Evolutionary conservation across 257 asterid species (phyloP).

Genomic region (Solanum appendiculatum): DNA sequence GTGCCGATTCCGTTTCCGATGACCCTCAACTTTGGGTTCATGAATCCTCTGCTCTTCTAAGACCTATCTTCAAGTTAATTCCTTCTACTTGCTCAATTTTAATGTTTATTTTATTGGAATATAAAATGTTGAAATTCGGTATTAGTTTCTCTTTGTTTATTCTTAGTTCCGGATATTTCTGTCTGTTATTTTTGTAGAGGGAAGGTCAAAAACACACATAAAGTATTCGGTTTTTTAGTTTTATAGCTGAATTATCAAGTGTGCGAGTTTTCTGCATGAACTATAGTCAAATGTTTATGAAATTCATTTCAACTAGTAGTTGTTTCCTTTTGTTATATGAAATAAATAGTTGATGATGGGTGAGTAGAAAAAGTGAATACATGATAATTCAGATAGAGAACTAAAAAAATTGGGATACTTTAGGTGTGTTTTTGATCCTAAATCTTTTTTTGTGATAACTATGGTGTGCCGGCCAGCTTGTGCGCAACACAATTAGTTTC

Average conservation of each 20-base stretch:
- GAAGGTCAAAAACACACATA: background rate
- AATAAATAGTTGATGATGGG: background rate
- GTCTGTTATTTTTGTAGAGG: background rate
- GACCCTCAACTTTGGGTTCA: slow-evolving; percentile 71
- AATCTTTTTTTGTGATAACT: background rate
- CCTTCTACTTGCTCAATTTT: background rate
- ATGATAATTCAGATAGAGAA: background rate
- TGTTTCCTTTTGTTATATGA: background rate
- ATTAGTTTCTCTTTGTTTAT: background rate
- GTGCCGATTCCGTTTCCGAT: slow-evolving; percentile 56
- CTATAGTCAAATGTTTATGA: background rate
- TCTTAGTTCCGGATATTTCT: background rate
- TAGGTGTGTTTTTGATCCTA: background rate
- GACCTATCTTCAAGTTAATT: slow-evolving; percentile 59
- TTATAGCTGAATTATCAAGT: background rate
- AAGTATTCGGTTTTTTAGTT: background rate
- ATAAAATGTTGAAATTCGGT: background rate
- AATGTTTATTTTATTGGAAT: background rate
- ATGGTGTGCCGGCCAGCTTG: background rate
- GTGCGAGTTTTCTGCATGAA: background rate
- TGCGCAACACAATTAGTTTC: background rate
- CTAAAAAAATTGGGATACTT: background rate
- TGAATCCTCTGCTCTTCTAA: slow-evolving; percentile 51
- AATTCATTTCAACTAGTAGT: background rate
- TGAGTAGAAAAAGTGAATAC: background rate